phyloP scores from a whole-genome alignment of 495 filamentous ascomycete genomes.

The Penicillium silybi region DNA sequence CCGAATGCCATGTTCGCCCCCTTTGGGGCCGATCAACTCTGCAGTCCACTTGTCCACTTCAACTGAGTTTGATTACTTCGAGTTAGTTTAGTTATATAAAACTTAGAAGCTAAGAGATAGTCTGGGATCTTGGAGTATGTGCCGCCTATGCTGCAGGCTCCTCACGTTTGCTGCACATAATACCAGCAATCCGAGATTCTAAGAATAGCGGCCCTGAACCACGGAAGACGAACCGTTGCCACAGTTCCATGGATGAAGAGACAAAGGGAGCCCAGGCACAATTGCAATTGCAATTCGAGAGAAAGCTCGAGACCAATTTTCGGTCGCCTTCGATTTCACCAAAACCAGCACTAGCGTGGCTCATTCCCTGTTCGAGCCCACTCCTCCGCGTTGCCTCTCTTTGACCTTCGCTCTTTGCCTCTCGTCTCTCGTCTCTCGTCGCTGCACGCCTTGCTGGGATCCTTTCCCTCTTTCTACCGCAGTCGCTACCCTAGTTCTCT shows the following conservation, averaged over 20 bases:
- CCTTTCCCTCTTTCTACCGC: background rate
- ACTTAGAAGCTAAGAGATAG: background rate
- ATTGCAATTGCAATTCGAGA: background rate
- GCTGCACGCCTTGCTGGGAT: background rate
- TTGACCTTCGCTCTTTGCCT: background rate
- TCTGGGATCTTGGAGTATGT: background rate
- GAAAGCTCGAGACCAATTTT: background rate
- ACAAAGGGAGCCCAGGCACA: background rate
- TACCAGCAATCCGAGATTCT: background rate
- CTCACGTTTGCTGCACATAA: background rate
- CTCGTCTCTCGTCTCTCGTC: background rate
- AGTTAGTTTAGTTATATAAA: background rate
- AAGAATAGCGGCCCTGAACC: background rate
- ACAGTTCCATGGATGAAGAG: background rate
- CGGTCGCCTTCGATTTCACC: background rate
- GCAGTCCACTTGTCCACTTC: background rate
- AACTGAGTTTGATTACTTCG: no score
- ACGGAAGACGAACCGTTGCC: background rate
- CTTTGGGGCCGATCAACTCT: background rate
- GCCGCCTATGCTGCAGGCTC: background rate
- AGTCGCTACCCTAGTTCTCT: background rate
- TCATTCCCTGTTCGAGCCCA: conserved; percentile 12
- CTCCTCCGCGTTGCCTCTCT: conserved; percentile 3
- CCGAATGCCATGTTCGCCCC: background rate
- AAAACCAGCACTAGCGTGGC: conserved; percentile 9